Percentiles rank a stretch among this genome's conserved stretches.
phyloP scores from a whole-genome alignment of 2,329 filamentous ascomycete species.

The Trichoderma brevicompactum region DNA sequence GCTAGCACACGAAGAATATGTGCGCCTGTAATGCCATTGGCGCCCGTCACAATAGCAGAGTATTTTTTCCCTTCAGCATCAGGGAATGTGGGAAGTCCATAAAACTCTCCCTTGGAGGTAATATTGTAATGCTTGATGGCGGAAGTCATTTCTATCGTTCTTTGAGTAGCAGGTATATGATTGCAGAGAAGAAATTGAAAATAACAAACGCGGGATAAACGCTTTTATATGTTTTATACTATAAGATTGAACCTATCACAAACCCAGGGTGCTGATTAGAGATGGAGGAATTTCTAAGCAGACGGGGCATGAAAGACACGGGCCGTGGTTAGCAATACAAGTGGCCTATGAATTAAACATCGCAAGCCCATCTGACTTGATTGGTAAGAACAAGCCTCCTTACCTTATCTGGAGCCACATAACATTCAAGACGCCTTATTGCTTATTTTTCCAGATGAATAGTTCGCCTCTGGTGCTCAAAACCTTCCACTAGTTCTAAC shows the following conservation, averaged over 20 bases:
- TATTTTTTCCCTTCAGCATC: constrained; percentile 13
- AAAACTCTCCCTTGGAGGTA: constrained; percentile 1
- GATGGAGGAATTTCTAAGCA: constrained; percentile 3
- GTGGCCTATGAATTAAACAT: not conserved
- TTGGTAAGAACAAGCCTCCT: not conserved
- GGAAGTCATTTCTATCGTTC: not conserved
- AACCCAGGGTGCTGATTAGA: not conserved
- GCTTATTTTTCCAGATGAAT: not conserved
- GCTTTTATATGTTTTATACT: not conserved
- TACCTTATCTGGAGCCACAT: not conserved
- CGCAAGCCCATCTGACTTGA: not conserved
- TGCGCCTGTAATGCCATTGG: constrained; percentile 28
- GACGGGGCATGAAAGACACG: not conserved
- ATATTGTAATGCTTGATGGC: not conserved
- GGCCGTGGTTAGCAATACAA: not conserved
- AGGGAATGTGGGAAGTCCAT: constrained; percentile 21
- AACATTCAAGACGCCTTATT: not conserved
- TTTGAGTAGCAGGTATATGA: not conserved
- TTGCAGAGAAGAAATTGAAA: not conserved
- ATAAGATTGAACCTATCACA: not conserved
- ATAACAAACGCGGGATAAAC: not conserved
- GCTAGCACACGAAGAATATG: constrained; percentile 23
- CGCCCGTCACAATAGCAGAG: constrained; percentile 28
- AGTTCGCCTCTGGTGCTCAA: too few relatives aligned
- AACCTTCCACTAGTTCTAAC: not conserved